These are phyloP conservation scores for Fusarium albidum DNA, from an alignment of 2,329 filamentous ascomycete genomes.

Conservation along the genomic window DNA sequence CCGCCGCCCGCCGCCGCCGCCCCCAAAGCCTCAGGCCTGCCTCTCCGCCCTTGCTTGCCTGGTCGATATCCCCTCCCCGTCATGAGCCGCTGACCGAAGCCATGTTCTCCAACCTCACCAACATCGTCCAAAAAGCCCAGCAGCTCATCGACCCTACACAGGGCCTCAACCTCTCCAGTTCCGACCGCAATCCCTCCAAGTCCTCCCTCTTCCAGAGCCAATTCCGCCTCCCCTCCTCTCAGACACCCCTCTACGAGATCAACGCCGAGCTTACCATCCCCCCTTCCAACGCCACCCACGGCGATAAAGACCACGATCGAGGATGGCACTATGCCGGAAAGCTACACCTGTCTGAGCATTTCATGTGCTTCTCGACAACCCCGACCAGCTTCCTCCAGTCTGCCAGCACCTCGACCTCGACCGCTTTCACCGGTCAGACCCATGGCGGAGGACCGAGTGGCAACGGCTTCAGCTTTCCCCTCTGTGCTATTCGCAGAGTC, in stretches of 20 bases:
- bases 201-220: constrained; percentile 93
- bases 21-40: constrained; percentile 24
- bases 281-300: constrained; percentile 72
- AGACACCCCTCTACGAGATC: constrained; percentile 95
- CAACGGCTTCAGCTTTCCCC: constrained; percentile 93
- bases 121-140: constrained; percentile 94
- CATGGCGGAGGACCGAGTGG: constrained; percentile 91
- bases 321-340: constrained; percentile 93
- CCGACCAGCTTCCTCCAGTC: constrained; percentile 85
- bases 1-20: too few relatives aligned
- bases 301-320: constrained; percentile 74
- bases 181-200: constrained; percentile 87
- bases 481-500: constrained; percentile 90
- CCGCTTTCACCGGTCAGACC: constrained; percentile 89
- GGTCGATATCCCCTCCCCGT: constrained; percentile 37
- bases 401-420: constrained; percentile 81
- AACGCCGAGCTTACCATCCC: constrained; percentile 93
- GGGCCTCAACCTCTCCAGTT: constrained; percentile 74
- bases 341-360: constrained; percentile 92
- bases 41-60: constrained; percentile 22
- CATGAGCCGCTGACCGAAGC: constrained; percentile 52
- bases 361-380: constrained; percentile 95
- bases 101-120: constrained; percentile 72
- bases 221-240: constrained; percentile 91
- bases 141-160: constrained; percentile 92